These are phyloP conservation scores for Polyporus tsugae DNA, from an alignment of 1,284 basidiomycete species.

Conservation along the genomic window DNA sequence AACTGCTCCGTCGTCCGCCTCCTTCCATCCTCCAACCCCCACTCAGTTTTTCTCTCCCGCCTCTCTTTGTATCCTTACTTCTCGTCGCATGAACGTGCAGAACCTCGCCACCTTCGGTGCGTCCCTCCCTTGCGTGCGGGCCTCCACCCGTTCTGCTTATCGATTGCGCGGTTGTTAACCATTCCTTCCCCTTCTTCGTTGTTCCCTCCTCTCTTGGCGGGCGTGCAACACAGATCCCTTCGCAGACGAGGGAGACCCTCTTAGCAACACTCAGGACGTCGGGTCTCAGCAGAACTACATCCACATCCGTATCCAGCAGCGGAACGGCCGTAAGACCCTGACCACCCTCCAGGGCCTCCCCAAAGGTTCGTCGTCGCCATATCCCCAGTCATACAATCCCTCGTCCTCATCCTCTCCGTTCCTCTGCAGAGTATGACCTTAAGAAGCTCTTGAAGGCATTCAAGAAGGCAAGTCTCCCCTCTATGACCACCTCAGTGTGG, in stretches of 20 bases:
- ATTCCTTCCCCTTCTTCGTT: slow-evolving; percentile 7
- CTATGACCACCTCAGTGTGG: neutral
- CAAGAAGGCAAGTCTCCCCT: slow-evolving; percentile 77
- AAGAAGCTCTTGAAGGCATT: slow-evolving; percentile 99
- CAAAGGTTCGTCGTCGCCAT: slow-evolving; percentile 67
- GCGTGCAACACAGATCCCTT: slow-evolving; percentile 78
- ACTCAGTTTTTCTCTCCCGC: slow-evolving; percentile 55
- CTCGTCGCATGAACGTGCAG: slow-evolving; percentile 90
- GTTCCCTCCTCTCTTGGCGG: neutral
- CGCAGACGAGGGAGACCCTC: slow-evolving; percentile 88
- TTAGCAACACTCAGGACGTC: slow-evolving; percentile 77
- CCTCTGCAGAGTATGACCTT: slow-evolving; percentile 85
- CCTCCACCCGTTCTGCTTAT: slow-evolving; percentile 38
- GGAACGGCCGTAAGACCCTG: slow-evolving; percentile 99
- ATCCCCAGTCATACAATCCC: slow-evolving; percentile 3
- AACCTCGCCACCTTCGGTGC: slow-evolving; percentile 84
- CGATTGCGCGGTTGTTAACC: slow-evolving; percentile 37
- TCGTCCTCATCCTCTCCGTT: slow-evolving; percentile 13
- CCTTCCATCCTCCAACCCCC: slow-evolving; percentile 43
- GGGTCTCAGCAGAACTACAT: slow-evolving; percentile 90
- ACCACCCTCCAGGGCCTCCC: slow-evolving; percentile 98
- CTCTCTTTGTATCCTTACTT: slow-evolving; percentile 40
- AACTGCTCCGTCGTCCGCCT: slow-evolving; percentile 37
- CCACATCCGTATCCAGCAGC: slow-evolving; percentile 97
- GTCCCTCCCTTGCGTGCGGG: slow-evolving; percentile 36